phyloP scores from a whole-genome alignment of 768 basidiomycete species.

The Dentipellis fragilis region DNA sequence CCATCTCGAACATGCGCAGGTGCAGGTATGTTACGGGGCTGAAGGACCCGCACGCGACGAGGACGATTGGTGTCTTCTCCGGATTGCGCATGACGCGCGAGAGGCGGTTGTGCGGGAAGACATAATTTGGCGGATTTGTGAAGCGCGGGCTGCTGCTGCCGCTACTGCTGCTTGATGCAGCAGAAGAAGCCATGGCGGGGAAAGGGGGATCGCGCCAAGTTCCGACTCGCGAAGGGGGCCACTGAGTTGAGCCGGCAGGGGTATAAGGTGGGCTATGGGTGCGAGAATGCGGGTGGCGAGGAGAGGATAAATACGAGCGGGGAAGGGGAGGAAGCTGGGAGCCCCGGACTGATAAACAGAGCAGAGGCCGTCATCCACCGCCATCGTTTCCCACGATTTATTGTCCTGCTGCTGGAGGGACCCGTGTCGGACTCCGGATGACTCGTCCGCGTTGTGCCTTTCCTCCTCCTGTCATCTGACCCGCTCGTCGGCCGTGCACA shows the following conservation, averaged over 20 bases:
- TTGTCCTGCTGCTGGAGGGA: too few relatives aligned
- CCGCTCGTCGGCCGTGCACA: too few relatives aligned
- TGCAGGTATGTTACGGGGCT: constrained; percentile 97
- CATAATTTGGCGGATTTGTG: constrained; percentile 55
- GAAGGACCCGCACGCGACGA: constrained; percentile 97
- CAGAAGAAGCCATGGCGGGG: background rate
- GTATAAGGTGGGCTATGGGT: background rate
- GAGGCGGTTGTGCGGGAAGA: constrained; percentile 61
- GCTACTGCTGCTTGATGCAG: background rate
- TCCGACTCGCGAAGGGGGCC: too few relatives aligned
- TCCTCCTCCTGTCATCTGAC: too few relatives aligned
- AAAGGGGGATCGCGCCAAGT: background rate
- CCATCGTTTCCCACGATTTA: too few relatives aligned
- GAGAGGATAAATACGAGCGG: too few relatives aligned
- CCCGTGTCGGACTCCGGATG: too few relatives aligned
- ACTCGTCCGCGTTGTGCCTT: too few relatives aligned
- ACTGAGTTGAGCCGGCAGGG: background rate
- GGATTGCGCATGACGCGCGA: constrained; percentile 45
- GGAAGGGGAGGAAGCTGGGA: too few relatives aligned
- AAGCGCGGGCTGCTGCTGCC: constrained; percentile 25
- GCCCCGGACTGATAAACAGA: too few relatives aligned
- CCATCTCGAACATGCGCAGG: constrained; percentile 99
- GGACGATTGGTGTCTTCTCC: constrained; percentile 75
- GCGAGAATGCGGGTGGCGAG: background rate
- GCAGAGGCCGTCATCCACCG: too few relatives aligned